Conservation (phyloP, 164 flowering plant species). For the Dillenia turbinata region DNA sequence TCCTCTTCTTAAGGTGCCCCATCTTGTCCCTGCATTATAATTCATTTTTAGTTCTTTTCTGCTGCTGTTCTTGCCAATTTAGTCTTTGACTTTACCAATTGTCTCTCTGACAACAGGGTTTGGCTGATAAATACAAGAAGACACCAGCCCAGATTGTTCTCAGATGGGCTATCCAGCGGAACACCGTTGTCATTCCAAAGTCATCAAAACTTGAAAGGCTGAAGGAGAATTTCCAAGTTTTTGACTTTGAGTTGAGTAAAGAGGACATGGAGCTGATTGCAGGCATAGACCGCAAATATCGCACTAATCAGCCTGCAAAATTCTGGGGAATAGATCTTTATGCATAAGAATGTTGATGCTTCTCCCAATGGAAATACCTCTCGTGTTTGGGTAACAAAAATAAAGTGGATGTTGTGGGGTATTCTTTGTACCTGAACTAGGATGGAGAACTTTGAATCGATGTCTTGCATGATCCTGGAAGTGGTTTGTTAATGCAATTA, state of each 20-base stretch:
- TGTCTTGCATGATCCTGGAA: neutral
- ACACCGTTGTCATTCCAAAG: constrained; percentile 81
- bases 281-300: constrained; percentile 46
- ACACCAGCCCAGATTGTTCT: constrained; percentile 76
- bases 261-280: constrained; percentile 78
- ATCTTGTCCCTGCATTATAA: neutral
- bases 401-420: constrained; percentile 1
- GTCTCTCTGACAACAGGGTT: constrained; percentile 31
- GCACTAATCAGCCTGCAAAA: constrained; percentile 80
- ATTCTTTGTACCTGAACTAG: too few relatives aligned
- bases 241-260: constrained; percentile 66
- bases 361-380: too few relatives aligned
- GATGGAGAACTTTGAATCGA: too few relatives aligned
- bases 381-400: neutral
- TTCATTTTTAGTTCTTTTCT: too few relatives aligned
- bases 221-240: constrained; percentile 69
- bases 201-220: constrained; percentile 68
- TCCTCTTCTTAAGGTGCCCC: constrained; percentile 58
- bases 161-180: constrained; percentile 87
- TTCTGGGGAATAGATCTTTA: constrained; percentile 84
- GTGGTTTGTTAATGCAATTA: neutral
- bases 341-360: constrained; percentile 26
- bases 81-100: neutral
- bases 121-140: constrained; percentile 72
- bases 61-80: too few relatives aligned